A percentile compares a stretch with the other conserved stretches of the same genome.
phyloP scores from a whole-genome alignment of 2,329 filamentous ascomycete genomes.

The Colletotrichum graminicola region DNA sequence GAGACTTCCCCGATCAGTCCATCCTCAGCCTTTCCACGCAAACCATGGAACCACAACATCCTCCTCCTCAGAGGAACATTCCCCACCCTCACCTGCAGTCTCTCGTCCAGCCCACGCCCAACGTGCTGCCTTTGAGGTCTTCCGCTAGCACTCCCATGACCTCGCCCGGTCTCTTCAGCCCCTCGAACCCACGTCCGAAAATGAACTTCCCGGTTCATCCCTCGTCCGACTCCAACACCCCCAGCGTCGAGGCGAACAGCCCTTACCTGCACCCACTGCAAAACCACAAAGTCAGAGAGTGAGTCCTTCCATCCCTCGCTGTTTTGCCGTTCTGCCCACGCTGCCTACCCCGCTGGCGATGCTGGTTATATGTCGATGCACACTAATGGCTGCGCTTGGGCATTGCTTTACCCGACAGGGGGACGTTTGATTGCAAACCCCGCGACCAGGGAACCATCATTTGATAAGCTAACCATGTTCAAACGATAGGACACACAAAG shows the following conservation, averaged over 20 bases:
- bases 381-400: constrained; percentile 12
- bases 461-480: constrained; percentile 31
- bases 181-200: constrained; percentile 57
- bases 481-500: constrained; percentile 80
- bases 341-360: neutral
- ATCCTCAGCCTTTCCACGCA: constrained; percentile 17
- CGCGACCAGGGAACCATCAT: constrained; percentile 26
- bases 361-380: neutral
- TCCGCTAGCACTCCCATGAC: constrained; percentile 70
- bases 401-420: constrained; percentile 11
- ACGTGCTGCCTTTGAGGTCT: constrained; percentile 60
- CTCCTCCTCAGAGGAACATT: constrained; percentile 29
- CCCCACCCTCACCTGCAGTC: constrained; percentile 39
- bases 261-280: constrained; percentile 79
- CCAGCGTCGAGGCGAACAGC: constrained; percentile 62
- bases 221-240: constrained; percentile 67
- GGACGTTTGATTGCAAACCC: neutral
- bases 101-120: constrained; percentile 48
- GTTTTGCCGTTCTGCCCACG: neutral
- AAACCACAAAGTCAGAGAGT: constrained; percentile 82
- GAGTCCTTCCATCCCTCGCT: constrained; percentile 54
- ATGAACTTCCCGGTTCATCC: constrained; percentile 55
- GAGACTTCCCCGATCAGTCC: constrained; percentile 33
- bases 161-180: constrained; percentile 72
- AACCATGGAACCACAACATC: constrained; percentile 35